Conservation (phyloP, 2,329 filamentous ascomycete genomes). For the Colletotrichum chlorophyti region DNA sequence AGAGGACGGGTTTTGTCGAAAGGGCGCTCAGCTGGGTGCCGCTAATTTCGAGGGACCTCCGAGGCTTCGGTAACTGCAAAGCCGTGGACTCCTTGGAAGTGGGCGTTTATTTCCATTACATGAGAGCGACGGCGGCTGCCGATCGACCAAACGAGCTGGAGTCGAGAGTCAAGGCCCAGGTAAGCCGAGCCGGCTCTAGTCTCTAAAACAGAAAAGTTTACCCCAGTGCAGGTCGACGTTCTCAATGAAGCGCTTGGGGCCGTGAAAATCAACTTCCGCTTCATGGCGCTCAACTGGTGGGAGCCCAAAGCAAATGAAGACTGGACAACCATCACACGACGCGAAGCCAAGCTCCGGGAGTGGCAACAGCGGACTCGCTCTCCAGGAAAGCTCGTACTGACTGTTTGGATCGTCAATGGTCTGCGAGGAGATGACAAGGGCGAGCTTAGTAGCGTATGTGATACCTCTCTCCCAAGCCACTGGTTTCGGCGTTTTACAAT, state of each 20-base stretch:
- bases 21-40: not conserved
- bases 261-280: conserved; percentile 20
- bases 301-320: conserved; percentile 19
- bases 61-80: conserved; percentile 11
- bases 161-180: conserved; percentile 14
- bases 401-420: conserved; percentile 19
- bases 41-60: conserved; percentile 5
- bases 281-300: conserved; percentile 23
- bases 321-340: conserved; percentile 1
- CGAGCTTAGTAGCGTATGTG: conserved; percentile 21
- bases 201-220: not conserved
- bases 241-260: conserved; percentile 17
- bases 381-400: conserved; percentile 7
- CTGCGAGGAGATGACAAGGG: not conserved
- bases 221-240: not conserved
- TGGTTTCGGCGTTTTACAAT: too few species aligned
- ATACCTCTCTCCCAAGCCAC: not conserved
- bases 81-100: conserved; percentile 10
- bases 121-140: conserved; percentile 3
- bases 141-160: conserved; percentile 11
- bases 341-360: conserved; percentile 8
- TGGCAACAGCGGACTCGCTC: conserved; percentile 15
- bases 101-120: conserved; percentile 24
- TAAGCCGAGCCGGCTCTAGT: not conserved
- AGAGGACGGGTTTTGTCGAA: not conserved